These are phyloP conservation scores for Bacterosira constricta DNA, from an alignment of 108 stramenopile species.

Conservation along the genomic window DNA sequence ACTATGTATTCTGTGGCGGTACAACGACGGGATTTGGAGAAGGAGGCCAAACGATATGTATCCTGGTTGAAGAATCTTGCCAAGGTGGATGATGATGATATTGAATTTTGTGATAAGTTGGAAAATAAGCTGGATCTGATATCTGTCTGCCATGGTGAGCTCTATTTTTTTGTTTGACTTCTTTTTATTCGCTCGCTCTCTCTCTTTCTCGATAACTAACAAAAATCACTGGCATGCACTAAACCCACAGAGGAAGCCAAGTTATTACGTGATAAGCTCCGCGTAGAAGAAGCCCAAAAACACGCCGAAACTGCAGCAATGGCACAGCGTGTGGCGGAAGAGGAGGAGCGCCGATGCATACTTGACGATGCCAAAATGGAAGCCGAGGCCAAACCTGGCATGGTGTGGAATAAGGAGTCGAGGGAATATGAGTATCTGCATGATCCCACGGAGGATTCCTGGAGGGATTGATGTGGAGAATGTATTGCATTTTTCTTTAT, in stretches of 20 bases:
- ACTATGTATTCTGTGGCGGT: conserved; percentile 67
- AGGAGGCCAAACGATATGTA: conserved; percentile 66
- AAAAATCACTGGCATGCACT: not conserved
- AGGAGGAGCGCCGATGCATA: conserved; percentile 55
- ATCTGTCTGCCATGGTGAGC: conserved; percentile 52
- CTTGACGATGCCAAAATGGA: conserved; percentile 67
- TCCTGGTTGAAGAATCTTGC: conserved; percentile 70
- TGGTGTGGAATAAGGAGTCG: conserved; percentile 83
- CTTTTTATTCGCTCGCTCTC: not conserved
- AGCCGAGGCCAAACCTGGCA: conserved; percentile 75
- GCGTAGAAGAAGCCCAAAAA: conserved; percentile 41
- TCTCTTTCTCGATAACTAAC: not conserved
- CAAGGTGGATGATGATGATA: conserved; percentile 77
- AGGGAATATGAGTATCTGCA: conserved; percentile 82
- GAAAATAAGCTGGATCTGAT: conserved; percentile 54
- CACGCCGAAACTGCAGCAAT: conserved; percentile 41
- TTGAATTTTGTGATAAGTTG: conserved; percentile 58
- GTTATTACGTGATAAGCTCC: conserved; percentile 51
- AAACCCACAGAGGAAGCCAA: conserved; percentile 44
- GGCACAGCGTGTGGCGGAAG: conserved; percentile 35
- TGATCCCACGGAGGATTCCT: conserved; percentile 77
- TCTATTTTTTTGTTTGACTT: not conserved
- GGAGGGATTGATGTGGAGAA: conserved; percentile 64
- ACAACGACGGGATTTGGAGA: conserved; percentile 54
- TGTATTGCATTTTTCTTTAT: not conserved